Conservation (phyloP, 441 rosid species). For the Croton setiger region DNA sequence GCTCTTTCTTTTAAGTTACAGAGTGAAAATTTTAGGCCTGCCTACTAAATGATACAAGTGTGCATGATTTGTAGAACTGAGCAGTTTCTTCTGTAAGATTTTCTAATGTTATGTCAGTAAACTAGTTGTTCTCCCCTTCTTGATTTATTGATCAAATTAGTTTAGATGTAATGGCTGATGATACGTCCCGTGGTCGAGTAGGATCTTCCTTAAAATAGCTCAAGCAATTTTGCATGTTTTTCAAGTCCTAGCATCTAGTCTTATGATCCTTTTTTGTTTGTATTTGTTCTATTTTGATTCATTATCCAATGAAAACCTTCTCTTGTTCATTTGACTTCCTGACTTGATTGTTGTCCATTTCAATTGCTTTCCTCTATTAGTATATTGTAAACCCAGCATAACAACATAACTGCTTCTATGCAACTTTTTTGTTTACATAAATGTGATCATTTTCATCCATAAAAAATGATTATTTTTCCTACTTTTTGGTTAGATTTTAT, state of each 20-base stretch:
- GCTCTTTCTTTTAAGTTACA: too few relatives aligned
- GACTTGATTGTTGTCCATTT: not conserved
- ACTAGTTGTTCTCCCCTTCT: not conserved
- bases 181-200: too few relatives aligned
- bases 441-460: not conserved
- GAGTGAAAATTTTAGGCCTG: too few relatives aligned
- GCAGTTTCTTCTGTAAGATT: too few relatives aligned
- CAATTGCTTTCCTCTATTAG: not conserved
- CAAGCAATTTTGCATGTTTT: not conserved
- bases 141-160: not conserved
- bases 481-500: constrained; percentile 7
- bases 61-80: too few relatives aligned
- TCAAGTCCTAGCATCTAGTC: not conserved
- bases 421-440: not conserved
- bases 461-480: not conserved
- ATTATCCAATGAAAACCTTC: not conserved
- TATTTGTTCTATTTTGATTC: not conserved
- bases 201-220: not conserved
- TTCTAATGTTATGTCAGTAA: not conserved
- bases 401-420: not conserved
- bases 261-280: not conserved
- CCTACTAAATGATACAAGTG: too few relatives aligned
- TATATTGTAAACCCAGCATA: too few relatives aligned
- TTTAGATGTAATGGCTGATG: not conserved
- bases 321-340: not conserved